These are phyloP conservation scores for Tilletia walkeri DNA, from an alignment of 1,284 basidiomycete species.

Conservation along the genomic window DNA sequence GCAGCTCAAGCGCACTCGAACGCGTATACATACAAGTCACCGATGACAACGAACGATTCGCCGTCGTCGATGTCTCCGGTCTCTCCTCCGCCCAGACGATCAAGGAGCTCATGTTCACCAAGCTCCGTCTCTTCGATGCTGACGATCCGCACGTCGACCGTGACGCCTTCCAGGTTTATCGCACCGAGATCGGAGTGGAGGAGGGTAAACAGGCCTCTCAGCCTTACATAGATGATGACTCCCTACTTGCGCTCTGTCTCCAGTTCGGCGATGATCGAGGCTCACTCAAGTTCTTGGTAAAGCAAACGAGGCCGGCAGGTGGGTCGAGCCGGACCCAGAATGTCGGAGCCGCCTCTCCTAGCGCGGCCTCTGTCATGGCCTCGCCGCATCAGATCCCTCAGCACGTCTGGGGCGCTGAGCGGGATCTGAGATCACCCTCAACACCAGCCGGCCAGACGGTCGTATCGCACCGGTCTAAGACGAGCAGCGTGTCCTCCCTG, in stretches of 20 bases:
- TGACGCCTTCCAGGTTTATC: constrained; percentile 30
- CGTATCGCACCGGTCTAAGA: constrained; percentile 1
- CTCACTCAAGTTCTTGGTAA: constrained; percentile 52
- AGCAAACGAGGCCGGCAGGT: constrained; percentile 9
- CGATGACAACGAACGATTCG: constrained; percentile 54
- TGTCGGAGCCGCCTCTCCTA: background rate
- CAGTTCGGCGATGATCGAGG: constrained; percentile 52
- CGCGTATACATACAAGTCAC: constrained; percentile 53
- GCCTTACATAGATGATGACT: constrained; percentile 50
- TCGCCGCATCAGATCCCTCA: constrained; percentile 11
- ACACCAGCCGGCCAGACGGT: background rate
- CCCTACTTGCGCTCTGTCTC: constrained; percentile 49
- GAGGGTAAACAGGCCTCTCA: constrained; percentile 30
- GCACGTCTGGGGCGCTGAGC: background rate
- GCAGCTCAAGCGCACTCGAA: constrained; percentile 18
- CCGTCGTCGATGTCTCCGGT: constrained; percentile 53
- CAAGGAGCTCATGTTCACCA: constrained; percentile 50
- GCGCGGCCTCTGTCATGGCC: background rate
- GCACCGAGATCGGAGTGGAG: constrained; percentile 52
- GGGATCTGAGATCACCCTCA: too few relatives aligned
- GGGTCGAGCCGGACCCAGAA: background rate
- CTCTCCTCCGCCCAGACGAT: constrained; percentile 47
- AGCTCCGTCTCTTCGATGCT: constrained; percentile 32
- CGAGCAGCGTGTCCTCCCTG: background rate
- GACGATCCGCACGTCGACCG: constrained; percentile 17